Base-by-base conservation (phyloP, 768 basidiomycete species). In the Gloeophyllum trabeum region DNA sequence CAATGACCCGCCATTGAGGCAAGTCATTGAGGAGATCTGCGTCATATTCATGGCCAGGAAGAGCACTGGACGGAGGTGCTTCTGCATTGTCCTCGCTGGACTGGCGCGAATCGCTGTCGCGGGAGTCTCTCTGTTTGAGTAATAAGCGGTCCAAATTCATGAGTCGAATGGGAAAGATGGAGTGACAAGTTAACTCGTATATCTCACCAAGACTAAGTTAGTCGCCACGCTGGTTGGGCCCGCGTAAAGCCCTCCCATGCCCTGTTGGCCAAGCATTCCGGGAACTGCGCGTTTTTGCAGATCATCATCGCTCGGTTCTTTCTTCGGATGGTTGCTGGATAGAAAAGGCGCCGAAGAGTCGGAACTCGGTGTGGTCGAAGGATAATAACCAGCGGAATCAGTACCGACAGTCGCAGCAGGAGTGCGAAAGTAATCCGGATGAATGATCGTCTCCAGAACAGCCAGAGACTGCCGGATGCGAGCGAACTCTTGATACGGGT, bases 211-310 rank as follows among this genome's bases (percentile, higher is more conserved):
- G 30, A 79, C 60, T 35, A 88, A 66, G 58, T 85, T 79, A 1
- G 78, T 77, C 34, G 76, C 76, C 28, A 78, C 74, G 50, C 81
- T 81, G 6, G 86, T 90, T 26, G 85, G 73, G n/a, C 86, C 86
- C 34, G 81, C 71, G 57, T 83, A 90, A 35, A 84, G 64, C 6
- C 84, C 84, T 13, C 80, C 75, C 44, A 75, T 72, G 16, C 28
- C 16, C 28, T 32, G 28, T 32, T 32, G 28, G 10, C 28, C 28
- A 16, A 32, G 28, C 10, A 32, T 16, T 32, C 28, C 28, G 16
- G 28, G 28, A 16, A 32, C 10, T 10, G 28, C 10, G 10, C 28
- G 26, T 34, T 23, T 35, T n/a, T n/a, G n/a, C 19, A 22, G 26
- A 6, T 10, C 41, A 19, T n/a, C 13, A 19, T 23, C 41, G 41